Conservation (phyloP, 2,329 filamentous ascomycete genomes). For the Alternaria panax region DNA sequence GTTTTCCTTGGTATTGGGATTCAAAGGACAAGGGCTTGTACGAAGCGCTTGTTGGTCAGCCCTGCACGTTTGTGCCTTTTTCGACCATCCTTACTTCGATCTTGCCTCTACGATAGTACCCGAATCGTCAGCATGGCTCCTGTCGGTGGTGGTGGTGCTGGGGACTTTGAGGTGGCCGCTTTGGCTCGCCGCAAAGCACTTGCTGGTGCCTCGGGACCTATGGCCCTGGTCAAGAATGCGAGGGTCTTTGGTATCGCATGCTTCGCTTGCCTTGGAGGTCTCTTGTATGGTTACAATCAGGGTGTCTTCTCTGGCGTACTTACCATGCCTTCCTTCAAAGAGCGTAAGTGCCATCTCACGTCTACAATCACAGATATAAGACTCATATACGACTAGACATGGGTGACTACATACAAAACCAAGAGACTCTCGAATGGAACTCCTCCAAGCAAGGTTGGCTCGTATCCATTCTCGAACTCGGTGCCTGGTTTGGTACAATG, state of each 20-base stretch:
- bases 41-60: slow-evolving; percentile 2
- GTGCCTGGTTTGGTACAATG: slow-evolving; percentile 75
- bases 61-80: not conserved
- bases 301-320: slow-evolving; percentile 76
- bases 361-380: not conserved
- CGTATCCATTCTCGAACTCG: slow-evolving; percentile 73
- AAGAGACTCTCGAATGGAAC: slow-evolving; percentile 37
- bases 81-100: not conserved
- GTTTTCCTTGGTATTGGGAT: slow-evolving; percentile 1
- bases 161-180: slow-evolving; percentile 51
- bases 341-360: slow-evolving; percentile 34
- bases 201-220: slow-evolving; percentile 51
- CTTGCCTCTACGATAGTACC: not conserved
- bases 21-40: slow-evolving; percentile 6
- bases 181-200: slow-evolving; percentile 52
- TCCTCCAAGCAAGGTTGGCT: slow-evolving; percentile 56
- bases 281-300: slow-evolving; percentile 76
- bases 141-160: slow-evolving; percentile 44
- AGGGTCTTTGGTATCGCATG: slow-evolving; percentile 64
- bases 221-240: slow-evolving; percentile 59
- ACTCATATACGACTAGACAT: slow-evolving; percentile 45
- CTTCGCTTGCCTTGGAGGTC: slow-evolving; percentile 60
- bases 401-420: slow-evolving; percentile 46
- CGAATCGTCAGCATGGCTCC: slow-evolving; percentile 46
- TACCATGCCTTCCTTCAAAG: slow-evolving; percentile 57